Evolutionary conservation across 2,329 filamentous ascomycete species (phyloP).

Genomic region (Fusarium pseudocircinatum): DNA sequence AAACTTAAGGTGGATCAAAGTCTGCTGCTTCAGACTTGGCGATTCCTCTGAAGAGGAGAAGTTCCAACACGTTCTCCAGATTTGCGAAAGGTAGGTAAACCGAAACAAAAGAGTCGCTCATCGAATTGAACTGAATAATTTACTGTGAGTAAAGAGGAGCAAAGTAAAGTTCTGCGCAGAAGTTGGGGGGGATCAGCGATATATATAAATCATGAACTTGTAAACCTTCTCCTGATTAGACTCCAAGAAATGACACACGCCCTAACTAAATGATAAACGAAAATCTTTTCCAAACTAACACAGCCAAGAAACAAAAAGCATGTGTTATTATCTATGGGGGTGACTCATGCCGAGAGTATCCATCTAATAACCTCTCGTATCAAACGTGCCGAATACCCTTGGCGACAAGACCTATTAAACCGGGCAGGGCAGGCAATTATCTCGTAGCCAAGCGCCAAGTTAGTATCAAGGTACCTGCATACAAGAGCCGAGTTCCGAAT

Average conservation of each 20-base stretch:
- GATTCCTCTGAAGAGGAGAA: conserved; percentile 1
- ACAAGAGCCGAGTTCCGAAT: not conserved
- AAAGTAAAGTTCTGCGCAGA: not conserved
- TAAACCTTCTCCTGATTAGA: not conserved
- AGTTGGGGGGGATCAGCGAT: not conserved
- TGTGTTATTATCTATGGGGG: not conserved
- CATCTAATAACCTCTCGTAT: not conserved
- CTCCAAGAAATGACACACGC: not conserved
- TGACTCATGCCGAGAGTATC: not conserved
- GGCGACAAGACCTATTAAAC: not conserved
- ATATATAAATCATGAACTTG: not conserved
- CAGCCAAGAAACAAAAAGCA: not conserved
- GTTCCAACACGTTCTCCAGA: not conserved
- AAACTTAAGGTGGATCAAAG: conserved; percentile 1
- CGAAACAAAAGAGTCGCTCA: not conserved
- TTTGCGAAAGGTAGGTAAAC: not conserved
- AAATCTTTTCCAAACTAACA: not conserved
- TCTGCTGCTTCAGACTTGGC: conserved; percentile 3
- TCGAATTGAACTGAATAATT: not conserved
- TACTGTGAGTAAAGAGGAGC: not conserved
- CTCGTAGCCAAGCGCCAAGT: not conserved
- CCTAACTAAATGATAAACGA: not conserved
- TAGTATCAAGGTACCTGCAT: not conserved
- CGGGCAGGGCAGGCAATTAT: not conserved
- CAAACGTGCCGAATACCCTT: not conserved